Percentiles rank a stretch among this genome's conserved stretches.
phyloP scores from a whole-genome alignment of 2,329 filamentous ascomycete species.

The Aaosphaeria arxii region DNA sequence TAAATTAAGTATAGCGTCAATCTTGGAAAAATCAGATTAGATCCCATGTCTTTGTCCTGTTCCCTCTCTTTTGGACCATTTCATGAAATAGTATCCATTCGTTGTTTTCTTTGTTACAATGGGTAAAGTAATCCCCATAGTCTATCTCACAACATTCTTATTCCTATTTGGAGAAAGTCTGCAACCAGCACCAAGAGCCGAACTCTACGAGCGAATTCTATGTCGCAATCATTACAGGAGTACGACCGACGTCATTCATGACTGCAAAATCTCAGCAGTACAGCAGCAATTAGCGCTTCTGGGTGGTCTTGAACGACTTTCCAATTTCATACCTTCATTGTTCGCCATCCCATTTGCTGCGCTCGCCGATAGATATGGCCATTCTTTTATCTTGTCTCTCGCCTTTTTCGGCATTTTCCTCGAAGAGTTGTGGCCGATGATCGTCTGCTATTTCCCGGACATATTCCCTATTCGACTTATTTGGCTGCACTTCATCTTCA shows the following conservation, averaged over 20 bases:
- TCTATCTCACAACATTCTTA: slow-evolving; percentile 16
- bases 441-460: neutral
- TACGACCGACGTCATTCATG: neutral
- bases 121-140: slow-evolving; percentile 3
- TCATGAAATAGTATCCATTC: too few species aligned
- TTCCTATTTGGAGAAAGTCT: slow-evolving; percentile 17
- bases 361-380: slow-evolving; percentile 15
- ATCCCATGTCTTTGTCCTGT: too few species aligned
- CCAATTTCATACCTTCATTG: slow-evolving; percentile 14
- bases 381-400: slow-evolving; percentile 11
- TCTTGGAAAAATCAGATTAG: too few species aligned
- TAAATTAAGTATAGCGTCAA: too few species aligned
- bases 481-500: neutral
- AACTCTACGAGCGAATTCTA: slow-evolving; percentile 4
- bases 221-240: neutral
- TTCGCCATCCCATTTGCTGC: slow-evolving; percentile 16
- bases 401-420: slow-evolving; percentile 10
- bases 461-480: neutral
- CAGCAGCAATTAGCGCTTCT: neutral
- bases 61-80: too few species aligned
- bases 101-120: too few species aligned
- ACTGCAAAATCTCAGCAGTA: neutral
- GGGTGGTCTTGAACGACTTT: slow-evolving; percentile 14
- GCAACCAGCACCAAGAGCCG: slow-evolving; percentile 16
- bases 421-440: neutral